Conservation (phyloP, 2,329 filamentous ascomycete species). For the Pseudogymnoascus sp. region DNA sequence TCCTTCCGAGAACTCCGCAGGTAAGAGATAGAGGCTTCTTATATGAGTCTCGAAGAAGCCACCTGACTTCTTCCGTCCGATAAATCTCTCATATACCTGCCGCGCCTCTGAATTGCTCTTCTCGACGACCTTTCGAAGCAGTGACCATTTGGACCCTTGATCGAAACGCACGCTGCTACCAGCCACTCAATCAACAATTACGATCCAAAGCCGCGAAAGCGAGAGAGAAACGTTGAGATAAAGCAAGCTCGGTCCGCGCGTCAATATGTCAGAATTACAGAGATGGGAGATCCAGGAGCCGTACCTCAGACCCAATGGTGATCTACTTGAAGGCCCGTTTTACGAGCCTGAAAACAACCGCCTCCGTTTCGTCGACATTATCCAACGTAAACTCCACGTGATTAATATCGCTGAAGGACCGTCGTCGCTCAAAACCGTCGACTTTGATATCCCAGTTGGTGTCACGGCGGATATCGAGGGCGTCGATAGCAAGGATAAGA, state of each 20-base stretch:
- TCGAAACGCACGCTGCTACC: background rate
- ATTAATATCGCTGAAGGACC: constrained; percentile 56
- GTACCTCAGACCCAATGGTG: constrained; percentile 54
- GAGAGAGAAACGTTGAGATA: background rate
- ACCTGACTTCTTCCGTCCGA: background rate
- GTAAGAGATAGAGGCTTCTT: constrained; percentile 2
- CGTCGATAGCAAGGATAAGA: constrained; percentile 52
- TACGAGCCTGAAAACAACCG: constrained; percentile 57
- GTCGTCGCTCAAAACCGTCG: constrained; percentile 23
- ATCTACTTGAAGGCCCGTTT: constrained; percentile 66
- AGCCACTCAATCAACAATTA: background rate
- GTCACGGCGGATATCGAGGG: constrained; percentile 72
- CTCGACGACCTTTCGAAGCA: background rate
- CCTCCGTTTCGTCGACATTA: constrained; percentile 77
- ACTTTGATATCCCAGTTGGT: constrained; percentile 46
- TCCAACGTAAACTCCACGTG: constrained; percentile 63
- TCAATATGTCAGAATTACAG: background rate
- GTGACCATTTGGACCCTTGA: background rate
- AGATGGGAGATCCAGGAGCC: constrained; percentile 38
- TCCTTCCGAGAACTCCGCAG: background rate
- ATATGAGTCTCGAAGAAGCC: constrained; percentile 6
- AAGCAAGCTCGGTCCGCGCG: background rate
- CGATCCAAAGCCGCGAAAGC: background rate
- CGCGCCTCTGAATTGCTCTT: background rate
- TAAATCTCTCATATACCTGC: background rate